Evolutionary conservation across 495 filamentous ascomycete genomes (phyloP).

Genomic region (Elaphomyces granulatus): DNA sequence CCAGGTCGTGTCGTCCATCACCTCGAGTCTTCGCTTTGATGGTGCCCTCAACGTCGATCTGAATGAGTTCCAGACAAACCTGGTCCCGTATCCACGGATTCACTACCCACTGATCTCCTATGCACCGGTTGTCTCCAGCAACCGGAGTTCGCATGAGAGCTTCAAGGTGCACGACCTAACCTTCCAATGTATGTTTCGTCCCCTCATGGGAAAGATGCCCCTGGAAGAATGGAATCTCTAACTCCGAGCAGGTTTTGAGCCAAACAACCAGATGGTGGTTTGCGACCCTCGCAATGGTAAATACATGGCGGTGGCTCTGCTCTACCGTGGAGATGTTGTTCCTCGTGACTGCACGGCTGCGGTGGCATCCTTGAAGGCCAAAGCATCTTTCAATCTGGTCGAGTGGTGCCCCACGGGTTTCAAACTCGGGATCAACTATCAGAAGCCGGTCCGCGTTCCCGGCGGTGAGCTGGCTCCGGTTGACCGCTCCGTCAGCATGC

Average conservation of each 20-base stretch:
- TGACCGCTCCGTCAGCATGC: constrained; percentile 78
- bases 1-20: constrained; percentile 86
- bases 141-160: constrained; percentile 78
- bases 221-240: constrained; percentile 15
- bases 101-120: constrained; percentile 87
- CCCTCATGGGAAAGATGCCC: neutral
- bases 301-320: constrained; percentile 84
- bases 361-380: constrained; percentile 70
- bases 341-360: constrained; percentile 72
- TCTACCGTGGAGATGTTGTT: constrained; percentile 84
- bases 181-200: constrained; percentile 54
- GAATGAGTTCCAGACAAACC: constrained; percentile 90
- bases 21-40: constrained; percentile 78
- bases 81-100: constrained; percentile 84
- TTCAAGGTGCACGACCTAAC: constrained; percentile 82
- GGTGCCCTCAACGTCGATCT: constrained; percentile 85
- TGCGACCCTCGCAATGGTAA: constrained; percentile 86
- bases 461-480: constrained; percentile 65
- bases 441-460: constrained; percentile 71
- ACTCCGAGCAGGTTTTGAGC: constrained; percentile 53
- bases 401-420: constrained; percentile 96
- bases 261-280: constrained; percentile 93
- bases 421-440: constrained; percentile 90
- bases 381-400: constrained; percentile 78
- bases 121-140: constrained; percentile 67